Evolutionary conservation across 257 asterid genomes (phyloP).

Genomic region (Asclepias syriaca): DNA sequence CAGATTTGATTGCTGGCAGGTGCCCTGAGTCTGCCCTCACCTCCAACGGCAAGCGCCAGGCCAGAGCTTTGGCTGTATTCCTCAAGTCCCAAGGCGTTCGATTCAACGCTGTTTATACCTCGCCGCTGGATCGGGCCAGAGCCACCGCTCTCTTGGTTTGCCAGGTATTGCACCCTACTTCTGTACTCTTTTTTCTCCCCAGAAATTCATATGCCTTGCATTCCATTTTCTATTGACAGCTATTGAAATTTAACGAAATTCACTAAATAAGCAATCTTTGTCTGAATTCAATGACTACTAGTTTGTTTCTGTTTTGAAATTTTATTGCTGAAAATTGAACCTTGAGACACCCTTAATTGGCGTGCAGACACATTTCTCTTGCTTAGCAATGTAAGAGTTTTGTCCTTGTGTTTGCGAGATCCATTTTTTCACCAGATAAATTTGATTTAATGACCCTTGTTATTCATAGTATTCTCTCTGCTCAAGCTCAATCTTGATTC

Average conservation of each 20-base stretch:
- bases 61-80: slow-evolving; percentile 82
- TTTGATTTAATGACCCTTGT: not conserved
- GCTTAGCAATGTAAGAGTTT: not conserved
- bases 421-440: not conserved
- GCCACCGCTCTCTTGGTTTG: slow-evolving; percentile 72
- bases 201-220: not conserved
- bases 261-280: not conserved
- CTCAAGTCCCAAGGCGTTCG: slow-evolving; percentile 75
- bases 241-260: not conserved
- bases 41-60: slow-evolving; percentile 94
- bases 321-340: not conserved
- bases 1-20: slow-evolving; percentile 88
- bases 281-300: not conserved
- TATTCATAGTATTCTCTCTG: not conserved
- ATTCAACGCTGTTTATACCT: slow-evolving; percentile 64
- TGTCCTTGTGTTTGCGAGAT: not conserved
- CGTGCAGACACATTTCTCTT: not conserved
- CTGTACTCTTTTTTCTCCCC: not conserved
- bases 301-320: not conserved
- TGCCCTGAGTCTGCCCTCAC: slow-evolving; percentile 88
- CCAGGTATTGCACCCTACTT: slow-evolving; percentile 42
- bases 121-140: slow-evolving; percentile 90
- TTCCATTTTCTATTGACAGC: not conserved
- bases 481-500: not conserved
- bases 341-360: not conserved